A percentile compares a stretch with the other conserved stretches of the same genome.
Conservation (phyloP, 108 stramenopile species). For the Ochromonas danica region DNA sequence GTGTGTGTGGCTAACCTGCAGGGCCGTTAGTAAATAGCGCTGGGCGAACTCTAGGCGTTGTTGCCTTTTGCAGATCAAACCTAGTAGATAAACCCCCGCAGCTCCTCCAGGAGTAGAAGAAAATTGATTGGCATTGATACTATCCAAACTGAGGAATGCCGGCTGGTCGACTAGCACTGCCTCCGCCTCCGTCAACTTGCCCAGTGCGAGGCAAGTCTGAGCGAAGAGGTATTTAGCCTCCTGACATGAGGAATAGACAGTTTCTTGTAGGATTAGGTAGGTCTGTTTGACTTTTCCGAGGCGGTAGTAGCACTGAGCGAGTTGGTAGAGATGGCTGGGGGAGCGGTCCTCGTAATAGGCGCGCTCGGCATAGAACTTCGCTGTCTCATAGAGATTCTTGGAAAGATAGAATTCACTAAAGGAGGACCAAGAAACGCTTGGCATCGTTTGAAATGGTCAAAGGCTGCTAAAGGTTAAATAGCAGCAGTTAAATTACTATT, state of each 20-base stretch:
- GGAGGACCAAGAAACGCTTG: neutral
- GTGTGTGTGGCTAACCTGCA: constrained; percentile 53
- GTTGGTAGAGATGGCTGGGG: neutral
- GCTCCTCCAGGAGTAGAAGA: constrained; percentile 86
- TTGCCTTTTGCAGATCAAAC: constrained; percentile 69
- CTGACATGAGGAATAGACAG: neutral
- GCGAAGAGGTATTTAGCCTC: neutral
- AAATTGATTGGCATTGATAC: neutral
- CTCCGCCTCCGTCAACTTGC: constrained; percentile 33
- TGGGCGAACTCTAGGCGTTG: constrained; percentile 71
- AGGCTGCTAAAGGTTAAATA: no score
- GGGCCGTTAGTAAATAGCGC: constrained; percentile 68
- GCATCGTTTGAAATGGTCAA: no score
- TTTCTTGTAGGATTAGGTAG: constrained; percentile 1
- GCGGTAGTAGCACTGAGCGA: neutral
- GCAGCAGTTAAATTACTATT: no score
- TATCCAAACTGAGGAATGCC: neutral
- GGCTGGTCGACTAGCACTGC: neutral
- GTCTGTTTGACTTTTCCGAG: neutral
- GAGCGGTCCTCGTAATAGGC: neutral
- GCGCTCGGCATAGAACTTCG: constrained; percentile 23
- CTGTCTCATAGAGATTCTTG: neutral
- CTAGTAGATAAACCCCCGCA: constrained; percentile 74
- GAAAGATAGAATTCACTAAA: neutral
- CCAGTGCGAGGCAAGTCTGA: neutral